Percentiles rank a stretch among this genome's conserved stretches.
Evolutionary conservation across 2,329 filamentous ascomycete species (phyloP).

Genomic region (Penicillium sp.): DNA sequence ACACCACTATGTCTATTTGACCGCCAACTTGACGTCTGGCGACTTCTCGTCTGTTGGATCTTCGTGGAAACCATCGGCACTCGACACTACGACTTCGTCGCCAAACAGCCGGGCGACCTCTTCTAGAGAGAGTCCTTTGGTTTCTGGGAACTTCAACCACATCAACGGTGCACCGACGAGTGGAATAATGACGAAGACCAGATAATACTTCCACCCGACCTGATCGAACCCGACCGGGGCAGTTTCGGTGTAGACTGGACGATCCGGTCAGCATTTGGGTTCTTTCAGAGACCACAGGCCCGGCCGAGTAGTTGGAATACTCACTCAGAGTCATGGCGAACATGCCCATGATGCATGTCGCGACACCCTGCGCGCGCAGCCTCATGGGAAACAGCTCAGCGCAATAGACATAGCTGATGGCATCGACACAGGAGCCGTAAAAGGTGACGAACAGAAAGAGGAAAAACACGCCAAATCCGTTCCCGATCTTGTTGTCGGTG

Average conservation of each 20-base stretch:
- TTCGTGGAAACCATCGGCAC: too few relatives aligned
- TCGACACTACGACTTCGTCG: neutral
- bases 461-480: neutral
- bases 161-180: slow-evolving; percentile 5
- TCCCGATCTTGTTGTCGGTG: neutral
- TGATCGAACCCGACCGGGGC: slow-evolving; percentile 9
- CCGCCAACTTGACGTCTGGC: too few relatives aligned
- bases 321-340: slow-evolving; percentile 7
- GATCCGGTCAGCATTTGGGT: too few relatives aligned
- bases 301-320: too few relatives aligned
- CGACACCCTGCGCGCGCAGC: slow-evolving; percentile 9
- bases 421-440: slow-evolving; percentile 3
- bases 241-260: neutral
- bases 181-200: slow-evolving; percentile 8
- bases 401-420: slow-evolving; percentile 12
- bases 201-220: slow-evolving; percentile 17
- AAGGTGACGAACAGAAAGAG: slow-evolving; percentile 1
- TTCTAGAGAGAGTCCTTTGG: slow-evolving; percentile 15
- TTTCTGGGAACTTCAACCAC: slow-evolving; percentile 16
- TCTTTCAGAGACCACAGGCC: too few relatives aligned
- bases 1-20: too few relatives aligned
- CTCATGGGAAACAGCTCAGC: slow-evolving; percentile 12
- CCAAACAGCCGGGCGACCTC: slow-evolving; percentile 8
- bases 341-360: neutral
- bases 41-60: too few relatives aligned